Base-by-base conservation (phyloP, 352 stramenopile species). In the Globisporangium cylindrosporum region DNA sequence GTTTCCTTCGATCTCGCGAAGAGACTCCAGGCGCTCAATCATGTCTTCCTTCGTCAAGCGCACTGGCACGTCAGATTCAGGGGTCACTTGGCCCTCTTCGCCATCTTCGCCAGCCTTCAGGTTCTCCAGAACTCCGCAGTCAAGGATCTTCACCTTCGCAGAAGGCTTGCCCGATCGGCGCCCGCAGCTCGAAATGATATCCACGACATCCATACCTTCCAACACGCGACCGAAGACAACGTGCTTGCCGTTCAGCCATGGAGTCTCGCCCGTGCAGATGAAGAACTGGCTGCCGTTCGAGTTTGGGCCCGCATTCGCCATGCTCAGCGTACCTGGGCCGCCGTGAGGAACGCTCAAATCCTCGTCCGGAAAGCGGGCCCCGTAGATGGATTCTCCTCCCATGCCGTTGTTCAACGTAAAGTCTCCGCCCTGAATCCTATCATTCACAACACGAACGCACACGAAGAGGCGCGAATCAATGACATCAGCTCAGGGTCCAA, bases 221-320 rank as follows among this genome's bases (percentile, higher is more conserved):
- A 95, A 54, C 8, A 97, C 91, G 58, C 81, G 79, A 34, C 97
- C 97, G 80, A 99, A 99, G 0, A 99, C 98, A 29, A 98, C 84
- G 85, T 99, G 97, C 77, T 97, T 98, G 60, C 95, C 95, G 69
- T 99, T 95, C 38, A 99, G 83, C 95, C 95, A 99, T 41, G 94
- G 88, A 32, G 96, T 99, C 69, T 97, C 88, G 43, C 81, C 82
- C 53, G 97, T 98, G 20, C 93, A 98, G 60, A 99, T 98, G 74
- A 99, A 99, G 77, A 99, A 99, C 78, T 99, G 95, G 62, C 81
- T 96, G 68, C 94, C 94, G 74, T 99, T 98, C 55, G 90, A 92
- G 79, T 97, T 87, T 10, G 90, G 81, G 8, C 89, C 90, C 51
- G 86, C 86, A 69, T 97, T 97, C 8, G 91, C 91, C 91, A 97